Conservation (phyloP, 148 eudicot genomes). For the Heliamphora exappendiculata region DNA sequence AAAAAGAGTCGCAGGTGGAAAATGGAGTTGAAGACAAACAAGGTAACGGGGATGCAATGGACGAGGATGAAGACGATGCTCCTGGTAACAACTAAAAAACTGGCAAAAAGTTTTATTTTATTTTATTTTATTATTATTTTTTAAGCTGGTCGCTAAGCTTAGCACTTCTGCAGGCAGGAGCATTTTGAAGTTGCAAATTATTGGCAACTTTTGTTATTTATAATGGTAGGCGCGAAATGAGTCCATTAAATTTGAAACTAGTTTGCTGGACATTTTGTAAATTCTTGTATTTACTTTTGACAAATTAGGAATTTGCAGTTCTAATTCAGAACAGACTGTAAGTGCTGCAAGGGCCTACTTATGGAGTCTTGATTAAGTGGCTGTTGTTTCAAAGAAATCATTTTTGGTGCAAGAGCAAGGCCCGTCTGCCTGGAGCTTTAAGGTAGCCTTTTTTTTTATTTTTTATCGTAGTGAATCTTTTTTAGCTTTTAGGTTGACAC, state of each 20-base stretch:
- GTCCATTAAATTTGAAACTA: background rate
- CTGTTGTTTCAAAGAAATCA: too few species aligned
- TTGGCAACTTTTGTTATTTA: background rate
- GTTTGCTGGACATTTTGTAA: background rate
- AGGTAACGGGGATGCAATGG: conserved; percentile 9
- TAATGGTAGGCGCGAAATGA: background rate
- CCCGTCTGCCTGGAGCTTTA: too few species aligned
- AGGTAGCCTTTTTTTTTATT: too few species aligned
- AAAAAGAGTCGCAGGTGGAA: conserved; percentile 29
- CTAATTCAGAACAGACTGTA: too few species aligned
- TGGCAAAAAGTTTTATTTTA: background rate
- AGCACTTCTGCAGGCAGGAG: background rate
- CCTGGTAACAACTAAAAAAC: background rate
- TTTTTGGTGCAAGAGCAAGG: too few species aligned
- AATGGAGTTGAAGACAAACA: conserved; percentile 26
- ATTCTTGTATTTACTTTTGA: background rate
- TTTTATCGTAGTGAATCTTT: too few species aligned
- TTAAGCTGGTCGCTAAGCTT: background rate
- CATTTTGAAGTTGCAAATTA: background rate
- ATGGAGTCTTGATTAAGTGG: too few species aligned
- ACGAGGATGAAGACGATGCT: conserved; percentile 9
- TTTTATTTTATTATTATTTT: background rate
- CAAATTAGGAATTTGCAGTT: too few species aligned
- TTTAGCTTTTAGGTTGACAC: too few species aligned
- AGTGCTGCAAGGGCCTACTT: too few species aligned